These are phyloP conservation scores for Malassezia sympodialis DNA, from an alignment of 1,284 basidiomycete species.

Conservation along the genomic window DNA sequence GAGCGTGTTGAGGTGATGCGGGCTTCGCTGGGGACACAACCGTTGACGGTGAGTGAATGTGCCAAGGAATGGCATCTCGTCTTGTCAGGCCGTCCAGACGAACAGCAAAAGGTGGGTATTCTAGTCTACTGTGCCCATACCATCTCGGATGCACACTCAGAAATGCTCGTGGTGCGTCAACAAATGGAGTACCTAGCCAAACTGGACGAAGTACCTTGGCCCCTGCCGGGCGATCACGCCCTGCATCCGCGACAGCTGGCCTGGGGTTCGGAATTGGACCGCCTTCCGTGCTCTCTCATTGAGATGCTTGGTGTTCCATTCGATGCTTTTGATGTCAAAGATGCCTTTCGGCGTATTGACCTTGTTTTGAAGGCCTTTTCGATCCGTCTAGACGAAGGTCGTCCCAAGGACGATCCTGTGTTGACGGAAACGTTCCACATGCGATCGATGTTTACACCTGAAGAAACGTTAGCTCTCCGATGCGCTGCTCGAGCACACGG, in stretches of 20 bases:
- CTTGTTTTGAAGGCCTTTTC: not conserved
- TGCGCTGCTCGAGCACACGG: constrained; percentile 1
- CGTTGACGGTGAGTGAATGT: not conserved
- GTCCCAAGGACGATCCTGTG: not conserved
- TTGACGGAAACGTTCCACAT: constrained; percentile 2
- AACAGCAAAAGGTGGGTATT: not conserved
- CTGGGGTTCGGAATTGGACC: constrained; percentile 10
- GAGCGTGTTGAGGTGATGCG: constrained; percentile 5
- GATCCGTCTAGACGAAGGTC: constrained; percentile 8
- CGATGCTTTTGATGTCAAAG: constrained; percentile 3
- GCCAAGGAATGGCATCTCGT: constrained; percentile 3
- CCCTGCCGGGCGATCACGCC: not conserved
- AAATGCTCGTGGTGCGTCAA: constrained; percentile 1
- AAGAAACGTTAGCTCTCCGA: constrained; percentile 9
- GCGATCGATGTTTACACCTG: not conserved
- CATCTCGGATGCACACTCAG: constrained; percentile 12
- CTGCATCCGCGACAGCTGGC: constrained; percentile 4
- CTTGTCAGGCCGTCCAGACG: not conserved
- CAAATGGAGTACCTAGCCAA: constrained; percentile 1
- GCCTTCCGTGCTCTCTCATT: constrained; percentile 1
- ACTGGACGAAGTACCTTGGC: not conserved
- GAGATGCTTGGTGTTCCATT: constrained; percentile 12
- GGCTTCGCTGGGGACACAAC: not conserved
- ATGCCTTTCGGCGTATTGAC: not conserved
- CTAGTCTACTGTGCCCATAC: constrained; percentile 11